These are phyloP conservation scores for Chaetomiaceae sp. DNA, from an alignment of 2,329 filamentous ascomycete genomes.

Conservation along the genomic window DNA sequence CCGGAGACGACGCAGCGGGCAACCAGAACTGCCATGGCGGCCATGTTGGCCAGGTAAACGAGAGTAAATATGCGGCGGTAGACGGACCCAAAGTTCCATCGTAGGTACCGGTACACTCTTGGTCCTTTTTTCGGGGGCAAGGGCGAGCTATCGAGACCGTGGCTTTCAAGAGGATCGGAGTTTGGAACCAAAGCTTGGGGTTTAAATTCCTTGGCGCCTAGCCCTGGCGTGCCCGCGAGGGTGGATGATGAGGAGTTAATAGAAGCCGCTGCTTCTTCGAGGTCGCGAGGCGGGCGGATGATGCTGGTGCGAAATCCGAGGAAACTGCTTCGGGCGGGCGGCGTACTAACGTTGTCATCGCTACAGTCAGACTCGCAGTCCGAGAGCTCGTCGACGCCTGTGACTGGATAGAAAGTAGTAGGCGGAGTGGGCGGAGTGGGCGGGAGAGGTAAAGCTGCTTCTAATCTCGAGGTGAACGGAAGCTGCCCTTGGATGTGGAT, in stretches of 20 bases:
- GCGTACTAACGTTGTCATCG: neutral
- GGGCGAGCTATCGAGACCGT: slow-evolving; percentile 19
- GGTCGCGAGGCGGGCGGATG: slow-evolving; percentile 10
- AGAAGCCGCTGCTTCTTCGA: slow-evolving; percentile 14
- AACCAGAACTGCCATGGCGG: slow-evolving; percentile 23
- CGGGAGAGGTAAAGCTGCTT: neutral
- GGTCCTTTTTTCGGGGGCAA: slow-evolving; percentile 26
- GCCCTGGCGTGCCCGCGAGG: neutral
- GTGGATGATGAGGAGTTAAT: slow-evolving; percentile 7
- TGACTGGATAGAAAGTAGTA: neutral
- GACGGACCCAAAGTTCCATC: slow-evolving; percentile 33
- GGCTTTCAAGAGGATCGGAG: slow-evolving; percentile 11
- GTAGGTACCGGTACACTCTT: slow-evolving; percentile 25
- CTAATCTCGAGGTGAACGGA: neutral
- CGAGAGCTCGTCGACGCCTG: slow-evolving; percentile 7
- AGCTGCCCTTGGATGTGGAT: neutral
- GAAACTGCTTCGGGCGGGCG: neutral
- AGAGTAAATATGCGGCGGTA: slow-evolving; percentile 41
- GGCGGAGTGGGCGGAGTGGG: neutral
- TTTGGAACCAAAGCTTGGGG: neutral
- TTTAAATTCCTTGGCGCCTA: slow-evolving; percentile 1
- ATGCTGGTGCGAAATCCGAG: neutral
- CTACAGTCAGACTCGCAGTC: slow-evolving; percentile 22
- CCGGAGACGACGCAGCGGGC: slow-evolving; percentile 5
- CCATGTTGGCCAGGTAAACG: slow-evolving; percentile 37